Base-by-base conservation (phyloP, 2,329 filamentous ascomycete species). In the Bipolaris zeicola region DNA sequence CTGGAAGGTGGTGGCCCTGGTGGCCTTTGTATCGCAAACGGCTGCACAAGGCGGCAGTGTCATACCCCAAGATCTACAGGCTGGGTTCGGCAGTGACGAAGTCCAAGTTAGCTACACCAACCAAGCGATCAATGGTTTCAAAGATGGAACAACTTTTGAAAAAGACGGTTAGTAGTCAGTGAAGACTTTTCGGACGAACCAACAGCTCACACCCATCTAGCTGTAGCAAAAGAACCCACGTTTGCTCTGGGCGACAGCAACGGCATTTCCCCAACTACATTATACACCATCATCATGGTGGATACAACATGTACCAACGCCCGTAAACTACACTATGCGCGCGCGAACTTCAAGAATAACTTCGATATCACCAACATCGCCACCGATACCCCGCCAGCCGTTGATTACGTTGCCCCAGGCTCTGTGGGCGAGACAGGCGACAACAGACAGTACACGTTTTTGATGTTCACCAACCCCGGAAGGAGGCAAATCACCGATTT, bases 221-320 rank as follows among this genome's bases (percentile, higher is more conserved):
- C 61, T 3, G 69, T 73, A n/a, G 38, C 62, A 45, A 55, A 60
- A 45, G 66, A 67, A 38, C 72, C 72, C 7, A 67, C 60, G 16
- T 76, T 76, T 34, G 72, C 72, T 7, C 63, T 75, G 2, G 72
- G 73, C 24, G 73, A 75, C 55, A 69, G 64, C 48, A 69, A 65
- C 16, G 69, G 67, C 38, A 74, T 76, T 44, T 55, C 60, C 2
- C 60, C 70, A 5, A 50, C 22, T n/a, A 64, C 61, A 0, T 55
- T 64, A 13, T 75, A 71, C 56, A 73, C 67, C 10, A 64, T 75
- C 28, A 42, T 73, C 41, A 64, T 75, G 62, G 44, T 75, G 8
- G 72, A 76, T 57, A 72, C 70, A 18, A 74, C 72, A 28, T 70
- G 66, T 26, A 57, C 67, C n/a, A 56, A 62, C 16, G 56, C 63